These are phyloP conservation scores for Sphagnum fallax DNA, from an alignment of 228 moss, liverwort and hornwort genomes.

Conservation along the genomic window DNA sequence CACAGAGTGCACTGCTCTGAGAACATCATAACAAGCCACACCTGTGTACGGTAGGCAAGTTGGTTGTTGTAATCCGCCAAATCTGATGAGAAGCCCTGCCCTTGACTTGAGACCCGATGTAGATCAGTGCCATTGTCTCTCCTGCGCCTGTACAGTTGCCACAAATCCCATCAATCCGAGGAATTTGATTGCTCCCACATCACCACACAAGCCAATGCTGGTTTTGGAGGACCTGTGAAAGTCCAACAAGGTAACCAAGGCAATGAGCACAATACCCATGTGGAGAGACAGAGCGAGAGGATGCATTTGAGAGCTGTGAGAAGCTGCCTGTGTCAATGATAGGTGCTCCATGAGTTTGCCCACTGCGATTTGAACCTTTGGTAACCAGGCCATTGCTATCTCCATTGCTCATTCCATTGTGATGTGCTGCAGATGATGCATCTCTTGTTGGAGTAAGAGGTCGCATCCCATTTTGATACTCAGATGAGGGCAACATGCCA, in stretches of 20 bases:
- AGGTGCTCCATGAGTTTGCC: constrained; percentile 43
- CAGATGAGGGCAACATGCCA: constrained; percentile 21
- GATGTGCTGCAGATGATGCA: constrained; percentile 22
- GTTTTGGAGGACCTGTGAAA: neutral
- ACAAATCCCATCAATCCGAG: neutral
- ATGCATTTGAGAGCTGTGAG: constrained; percentile 22
- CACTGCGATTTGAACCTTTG: constrained; percentile 31
- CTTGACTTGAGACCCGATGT: constrained; percentile 27
- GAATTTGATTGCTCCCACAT: constrained; percentile 7
- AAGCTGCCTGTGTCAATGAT: constrained; percentile 59
- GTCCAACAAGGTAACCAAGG: neutral
- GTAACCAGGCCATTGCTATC: constrained; percentile 23
- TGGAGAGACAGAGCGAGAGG: constrained; percentile 68
- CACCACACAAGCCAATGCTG: neutral
- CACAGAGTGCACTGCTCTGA: neutral
- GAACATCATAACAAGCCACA: constrained; percentile 6
- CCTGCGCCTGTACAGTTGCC: constrained; percentile 24
- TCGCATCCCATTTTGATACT: constrained; percentile 35
- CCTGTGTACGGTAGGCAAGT: constrained; percentile 47
- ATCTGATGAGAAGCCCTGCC: constrained; percentile 21
- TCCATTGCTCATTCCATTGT: constrained; percentile 45
- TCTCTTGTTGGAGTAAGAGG: constrained; percentile 15
- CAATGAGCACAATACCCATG: constrained; percentile 20
- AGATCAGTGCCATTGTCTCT: constrained; percentile 25
- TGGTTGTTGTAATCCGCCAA: constrained; percentile 39